Evolutionary conservation across 345 rosid species (phyloP).

Genomic region (Barbarea vulgaris): DNA sequence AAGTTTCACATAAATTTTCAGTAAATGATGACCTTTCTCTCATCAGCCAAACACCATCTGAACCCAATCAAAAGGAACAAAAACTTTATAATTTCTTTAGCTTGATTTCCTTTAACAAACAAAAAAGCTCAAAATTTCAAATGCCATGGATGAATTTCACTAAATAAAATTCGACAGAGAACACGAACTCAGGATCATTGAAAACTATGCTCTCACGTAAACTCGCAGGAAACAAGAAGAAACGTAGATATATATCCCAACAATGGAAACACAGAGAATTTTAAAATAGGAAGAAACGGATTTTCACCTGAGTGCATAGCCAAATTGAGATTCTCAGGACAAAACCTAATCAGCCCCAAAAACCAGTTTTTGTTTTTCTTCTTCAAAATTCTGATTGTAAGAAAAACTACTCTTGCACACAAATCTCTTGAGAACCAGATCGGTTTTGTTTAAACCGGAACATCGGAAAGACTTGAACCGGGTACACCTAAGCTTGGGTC

Average conservation of each 20-base stretch:
- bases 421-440: conserved; percentile 16
- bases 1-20: background rate
- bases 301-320: conserved; percentile 39
- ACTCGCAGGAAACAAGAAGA: conserved; percentile 1
- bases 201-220: conserved; percentile 25
- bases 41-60: conserved; percentile 13
- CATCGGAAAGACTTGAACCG: background rate
- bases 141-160: background rate
- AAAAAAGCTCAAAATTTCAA: conserved; percentile 7
- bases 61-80: conserved; percentile 9
- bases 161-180: conserved; percentile 3
- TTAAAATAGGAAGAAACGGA: background rate
- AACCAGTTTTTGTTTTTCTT: background rate
- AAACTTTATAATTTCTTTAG: background rate
- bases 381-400: conserved; percentile 23
- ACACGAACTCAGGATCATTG: conserved; percentile 23
- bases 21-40: background rate
- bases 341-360: conserved; percentile 35
- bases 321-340: conserved; percentile 27
- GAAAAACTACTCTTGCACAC: background rate
- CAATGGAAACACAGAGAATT: background rate
- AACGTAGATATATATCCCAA: background rate
- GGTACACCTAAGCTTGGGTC: background rate
- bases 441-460: background rate
- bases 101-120: background rate